A percentile compares a stretch with the other conserved stretches of the same genome.
Evolutionary conservation across 2,329 filamentous ascomycete genomes (phyloP).

Genomic region (Penicillium sp.): DNA sequence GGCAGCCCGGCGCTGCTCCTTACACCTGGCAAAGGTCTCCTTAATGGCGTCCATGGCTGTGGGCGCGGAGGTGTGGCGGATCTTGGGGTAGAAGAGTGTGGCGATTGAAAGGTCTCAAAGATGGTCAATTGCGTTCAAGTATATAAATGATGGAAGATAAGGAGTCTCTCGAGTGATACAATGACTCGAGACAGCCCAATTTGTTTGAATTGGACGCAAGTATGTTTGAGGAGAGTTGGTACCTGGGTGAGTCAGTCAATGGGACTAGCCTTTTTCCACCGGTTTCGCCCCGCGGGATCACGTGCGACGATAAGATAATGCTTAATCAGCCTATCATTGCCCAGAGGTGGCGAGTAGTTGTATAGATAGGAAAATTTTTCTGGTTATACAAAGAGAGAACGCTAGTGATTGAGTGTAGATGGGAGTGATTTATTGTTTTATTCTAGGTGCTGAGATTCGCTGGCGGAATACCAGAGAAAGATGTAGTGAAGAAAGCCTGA

Average conservation of each 20-base stretch:
- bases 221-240: conserved; percentile 4
- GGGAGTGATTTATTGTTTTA: not conserved
- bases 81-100: conserved; percentile 17
- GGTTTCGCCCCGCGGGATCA: conserved; percentile 22
- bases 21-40: conserved; percentile 60
- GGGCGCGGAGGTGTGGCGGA: conserved; percentile 9
- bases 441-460: not conserved
- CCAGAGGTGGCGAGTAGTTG: not conserved
- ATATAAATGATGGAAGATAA: not conserved
- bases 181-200: not conserved
- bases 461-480: not conserved
- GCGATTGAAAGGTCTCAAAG: not conserved
- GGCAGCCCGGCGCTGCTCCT: conserved; percentile 68
- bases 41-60: conserved; percentile 58
- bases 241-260: conserved; percentile 20
- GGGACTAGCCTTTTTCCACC: conserved; percentile 21
- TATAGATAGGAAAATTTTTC: not conserved
- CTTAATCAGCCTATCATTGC: not conserved
- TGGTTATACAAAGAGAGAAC: not conserved
- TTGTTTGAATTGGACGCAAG: not conserved
- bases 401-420: not conserved
- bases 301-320: conserved; percentile 26
- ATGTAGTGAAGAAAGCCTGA: not conserved
- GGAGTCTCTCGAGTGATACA: not conserved
- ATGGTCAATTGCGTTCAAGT: conserved; percentile 14